phyloP scores from a whole-genome alignment of 2,329 filamentous ascomycete genomes.

The Sphaerulina musiva region DNA sequence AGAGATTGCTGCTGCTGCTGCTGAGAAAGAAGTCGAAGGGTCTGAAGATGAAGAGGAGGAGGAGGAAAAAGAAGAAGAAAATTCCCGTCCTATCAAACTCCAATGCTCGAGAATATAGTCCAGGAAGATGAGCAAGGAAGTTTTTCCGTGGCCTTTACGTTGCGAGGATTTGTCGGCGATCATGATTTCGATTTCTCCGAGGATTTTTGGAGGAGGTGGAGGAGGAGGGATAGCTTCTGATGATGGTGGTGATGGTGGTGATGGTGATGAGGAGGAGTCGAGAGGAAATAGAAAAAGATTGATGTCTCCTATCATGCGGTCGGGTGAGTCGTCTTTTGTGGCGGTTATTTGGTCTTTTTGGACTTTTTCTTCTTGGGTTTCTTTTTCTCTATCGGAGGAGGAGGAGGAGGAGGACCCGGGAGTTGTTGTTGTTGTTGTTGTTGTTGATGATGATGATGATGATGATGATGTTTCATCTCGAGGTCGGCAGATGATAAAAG shows the following conservation, averaged over 20 bases:
- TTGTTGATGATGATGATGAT: no score
- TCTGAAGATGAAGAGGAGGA: no score
- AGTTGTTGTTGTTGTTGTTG: not conserved
- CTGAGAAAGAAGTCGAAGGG: no score
- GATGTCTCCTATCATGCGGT: constrained; percentile 45
- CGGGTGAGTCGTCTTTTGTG: constrained; percentile 48
- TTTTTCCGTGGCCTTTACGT: constrained; percentile 58
- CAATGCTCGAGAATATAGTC: constrained; percentile 57
- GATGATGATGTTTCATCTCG: not conserved
- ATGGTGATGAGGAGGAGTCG: constrained; percentile 14
- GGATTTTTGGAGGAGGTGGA: constrained; percentile 26
- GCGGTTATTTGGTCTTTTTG: constrained; percentile 32
- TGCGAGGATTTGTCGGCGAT: constrained; percentile 57
- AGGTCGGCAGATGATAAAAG: constrained; percentile 72
- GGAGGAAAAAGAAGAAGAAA: not conserved
- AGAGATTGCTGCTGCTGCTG: not conserved
- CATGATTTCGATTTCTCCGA: constrained; percentile 84
- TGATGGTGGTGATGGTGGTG: no score
- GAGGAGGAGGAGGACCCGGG: no score
- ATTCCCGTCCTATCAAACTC: constrained; percentile 40
- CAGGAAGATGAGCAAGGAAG: constrained; percentile 62
- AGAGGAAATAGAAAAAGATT: constrained; percentile 63
- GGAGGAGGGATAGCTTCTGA: no score
- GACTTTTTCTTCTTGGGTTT: no score
- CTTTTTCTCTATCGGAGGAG: no score